Conservation (phyloP, 345 rosid genomes). For the Pistacia vera region DNA sequence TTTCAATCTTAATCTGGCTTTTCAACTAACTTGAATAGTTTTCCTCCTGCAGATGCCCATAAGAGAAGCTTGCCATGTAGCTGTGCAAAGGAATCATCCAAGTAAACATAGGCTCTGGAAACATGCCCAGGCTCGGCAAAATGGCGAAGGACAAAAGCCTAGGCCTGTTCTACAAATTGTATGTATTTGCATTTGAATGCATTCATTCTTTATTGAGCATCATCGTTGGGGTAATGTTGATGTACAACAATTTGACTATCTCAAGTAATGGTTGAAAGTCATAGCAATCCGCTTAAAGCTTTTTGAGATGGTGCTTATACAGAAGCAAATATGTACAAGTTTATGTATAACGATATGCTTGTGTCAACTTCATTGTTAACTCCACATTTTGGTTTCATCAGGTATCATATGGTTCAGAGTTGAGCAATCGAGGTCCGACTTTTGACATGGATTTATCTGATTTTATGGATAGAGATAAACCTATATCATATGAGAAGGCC, state of each 20-base stretch:
- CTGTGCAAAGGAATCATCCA: slow-evolving; percentile 86
- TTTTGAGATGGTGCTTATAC: background rate
- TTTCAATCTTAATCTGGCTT: too few relatives aligned
- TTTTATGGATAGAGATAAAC: slow-evolving; percentile 79
- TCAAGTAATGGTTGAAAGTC: background rate
- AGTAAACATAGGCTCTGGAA: slow-evolving; percentile 96
- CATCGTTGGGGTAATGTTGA: background rate
- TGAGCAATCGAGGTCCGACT: slow-evolving; percentile 97
- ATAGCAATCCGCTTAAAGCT: background rate
- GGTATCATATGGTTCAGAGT: slow-evolving; percentile 99
- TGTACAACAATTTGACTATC: background rate
- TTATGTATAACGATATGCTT: background rate
- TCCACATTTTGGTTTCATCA: slow-evolving; percentile 30
- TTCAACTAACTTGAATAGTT: too few relatives aligned
- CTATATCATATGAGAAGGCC: slow-evolving; percentile 89
- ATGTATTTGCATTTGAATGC: slow-evolving; percentile 22
- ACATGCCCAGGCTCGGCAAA: slow-evolving; percentile 93
- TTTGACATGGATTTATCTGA: slow-evolving; percentile 99
- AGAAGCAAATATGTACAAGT: background rate
- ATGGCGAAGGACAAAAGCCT: slow-evolving; percentile 69
- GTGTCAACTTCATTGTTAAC: background rate
- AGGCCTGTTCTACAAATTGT: slow-evolving; percentile 96
- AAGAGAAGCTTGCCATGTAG: slow-evolving; percentile 98
- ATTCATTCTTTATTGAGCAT: background rate
- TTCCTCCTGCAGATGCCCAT: slow-evolving; percentile 79